These are phyloP conservation scores for Colletotrichum endophyticum DNA, from an alignment of 2,329 filamentous ascomycete genomes.

Conservation along the genomic window DNA sequence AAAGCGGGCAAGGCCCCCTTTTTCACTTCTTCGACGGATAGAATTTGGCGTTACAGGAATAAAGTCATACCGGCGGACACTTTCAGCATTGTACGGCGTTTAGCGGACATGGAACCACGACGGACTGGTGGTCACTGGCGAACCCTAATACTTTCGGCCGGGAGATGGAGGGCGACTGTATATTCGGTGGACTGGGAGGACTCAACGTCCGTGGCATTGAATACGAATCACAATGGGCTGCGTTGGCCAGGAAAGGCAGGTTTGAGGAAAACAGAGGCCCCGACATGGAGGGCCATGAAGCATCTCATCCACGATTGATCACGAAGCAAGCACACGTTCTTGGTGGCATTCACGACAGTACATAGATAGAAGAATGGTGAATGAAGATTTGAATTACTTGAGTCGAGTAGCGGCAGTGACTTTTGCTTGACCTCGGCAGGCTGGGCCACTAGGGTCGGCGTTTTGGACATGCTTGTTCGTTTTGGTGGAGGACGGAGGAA, in stretches of 20 bases:
- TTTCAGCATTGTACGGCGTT: conserved; percentile 23
- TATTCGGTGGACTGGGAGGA: not conserved
- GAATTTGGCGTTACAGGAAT: conserved; percentile 2
- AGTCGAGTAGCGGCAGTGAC: not conserved
- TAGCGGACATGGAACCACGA: not conserved
- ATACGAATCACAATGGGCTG: not conserved
- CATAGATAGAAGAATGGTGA: not conserved
- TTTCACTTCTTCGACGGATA: not conserved
- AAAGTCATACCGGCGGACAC: not conserved
- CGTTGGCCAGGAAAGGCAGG: not conserved
- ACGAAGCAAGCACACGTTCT: not conserved
- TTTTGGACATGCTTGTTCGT: not conserved
- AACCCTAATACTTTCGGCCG: not conserved
- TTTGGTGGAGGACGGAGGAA: not conserved
- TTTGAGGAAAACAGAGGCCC: not conserved
- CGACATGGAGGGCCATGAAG: not conserved
- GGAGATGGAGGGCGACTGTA: not conserved
- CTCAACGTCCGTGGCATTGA: not conserved
- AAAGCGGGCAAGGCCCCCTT: not conserved
- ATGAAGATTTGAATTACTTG: not conserved
- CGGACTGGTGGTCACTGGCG: not conserved
- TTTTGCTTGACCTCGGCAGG: not conserved
- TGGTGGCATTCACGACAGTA: not conserved
- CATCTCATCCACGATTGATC: not conserved
- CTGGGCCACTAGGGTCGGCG: not conserved